Percentiles rank a stretch among this genome's conserved stretches.
Evolutionary conservation across 2,329 filamentous ascomycete species (phyloP).

Genomic region (Plectosphaerella cucumerina): DNA sequence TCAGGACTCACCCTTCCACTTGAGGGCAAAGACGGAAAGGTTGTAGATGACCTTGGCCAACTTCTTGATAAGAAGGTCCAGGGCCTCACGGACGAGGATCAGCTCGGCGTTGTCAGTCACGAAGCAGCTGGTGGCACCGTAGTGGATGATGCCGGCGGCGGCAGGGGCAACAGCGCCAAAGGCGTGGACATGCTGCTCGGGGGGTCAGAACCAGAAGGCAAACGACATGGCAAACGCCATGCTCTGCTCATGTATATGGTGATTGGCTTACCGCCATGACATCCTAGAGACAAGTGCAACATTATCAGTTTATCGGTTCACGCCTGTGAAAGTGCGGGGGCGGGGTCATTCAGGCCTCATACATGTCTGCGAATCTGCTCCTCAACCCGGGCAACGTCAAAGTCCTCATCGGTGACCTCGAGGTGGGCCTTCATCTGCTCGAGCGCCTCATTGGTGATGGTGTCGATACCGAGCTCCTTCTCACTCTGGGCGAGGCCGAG

Average conservation of each 20-base stretch:
- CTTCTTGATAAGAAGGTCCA: slow-evolving; percentile 74
- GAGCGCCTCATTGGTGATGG: slow-evolving; percentile 70
- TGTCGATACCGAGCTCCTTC: slow-evolving; percentile 70
- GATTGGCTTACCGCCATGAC: slow-evolving; percentile 52
- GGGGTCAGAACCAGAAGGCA: background rate
- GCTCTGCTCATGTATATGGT: background rate
- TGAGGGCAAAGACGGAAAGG: slow-evolving; percentile 64
- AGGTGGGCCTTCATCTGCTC: slow-evolving; percentile 72
- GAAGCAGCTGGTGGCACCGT: slow-evolving; percentile 49
- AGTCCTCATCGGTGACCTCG: slow-evolving; percentile 72
- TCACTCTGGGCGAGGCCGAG: slow-evolving; percentile 77
- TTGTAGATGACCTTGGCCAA: slow-evolving; percentile 75
- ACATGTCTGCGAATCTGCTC: slow-evolving; percentile 65
- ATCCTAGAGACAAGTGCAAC: slow-evolving; percentile 24
- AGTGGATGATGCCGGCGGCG: slow-evolving; percentile 81
- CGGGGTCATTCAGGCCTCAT: slow-evolving; percentile 23
- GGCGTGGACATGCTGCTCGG: slow-evolving; percentile 53
- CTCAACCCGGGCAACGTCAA: slow-evolving; percentile 69
- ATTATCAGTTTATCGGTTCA: slow-evolving; percentile 3
- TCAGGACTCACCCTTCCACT: slow-evolving; percentile 56
- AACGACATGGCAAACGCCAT: background rate
- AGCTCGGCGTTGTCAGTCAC: slow-evolving; percentile 2
- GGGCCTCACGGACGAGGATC: slow-evolving; percentile 34
- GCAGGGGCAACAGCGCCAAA: slow-evolving; percentile 68
- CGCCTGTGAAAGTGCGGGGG: slow-evolving; percentile 43